Evolutionary conservation across 305 asterid genomes (phyloP).

Genomic region (Rubia tinctorum): DNA sequence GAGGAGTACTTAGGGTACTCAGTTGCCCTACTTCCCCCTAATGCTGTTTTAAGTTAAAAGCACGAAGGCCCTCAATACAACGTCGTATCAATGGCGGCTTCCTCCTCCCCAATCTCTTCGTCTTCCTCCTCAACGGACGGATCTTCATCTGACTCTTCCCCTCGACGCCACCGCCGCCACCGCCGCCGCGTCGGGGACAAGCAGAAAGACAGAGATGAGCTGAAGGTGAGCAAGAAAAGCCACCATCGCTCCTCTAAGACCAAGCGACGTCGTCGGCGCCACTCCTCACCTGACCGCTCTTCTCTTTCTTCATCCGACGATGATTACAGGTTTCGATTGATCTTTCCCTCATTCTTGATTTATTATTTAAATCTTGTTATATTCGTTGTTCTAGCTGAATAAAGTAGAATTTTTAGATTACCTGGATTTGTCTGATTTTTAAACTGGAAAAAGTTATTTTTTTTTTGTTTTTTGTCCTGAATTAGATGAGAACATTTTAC

Average conservation of each 20-base stretch:
- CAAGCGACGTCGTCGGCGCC: slow-evolving; percentile 67
- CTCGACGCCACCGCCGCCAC: slow-evolving; percentile 43
- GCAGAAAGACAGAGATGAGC: slow-evolving; percentile 42
- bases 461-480: not conserved
- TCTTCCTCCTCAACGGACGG: slow-evolving; percentile 38
- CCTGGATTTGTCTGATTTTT: not conserved
- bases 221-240: slow-evolving; percentile 58
- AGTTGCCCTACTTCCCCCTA: too few relatives aligned
- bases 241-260: slow-evolving; percentile 40
- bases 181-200: slow-evolving; percentile 34
- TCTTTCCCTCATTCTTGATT: not conserved
- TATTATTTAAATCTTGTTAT: not conserved
- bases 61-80: not conserved
- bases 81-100: slow-evolving; percentile 43
- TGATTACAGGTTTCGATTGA: slow-evolving; percentile 43
- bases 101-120: slow-evolving; percentile 46
- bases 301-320: slow-evolving; percentile 55
- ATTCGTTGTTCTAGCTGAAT: not conserved
- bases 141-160: slow-evolving; percentile 39
- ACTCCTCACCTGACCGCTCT: slow-evolving; percentile 53
- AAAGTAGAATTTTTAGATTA: not conserved
- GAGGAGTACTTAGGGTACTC: too few relatives aligned
- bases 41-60: too few relatives aligned
- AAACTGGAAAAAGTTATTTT: not conserved
- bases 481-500: too few relatives aligned